Base-by-base conservation (phyloP, 805 yeast species). In the Naumovozyma castellii region DNA sequence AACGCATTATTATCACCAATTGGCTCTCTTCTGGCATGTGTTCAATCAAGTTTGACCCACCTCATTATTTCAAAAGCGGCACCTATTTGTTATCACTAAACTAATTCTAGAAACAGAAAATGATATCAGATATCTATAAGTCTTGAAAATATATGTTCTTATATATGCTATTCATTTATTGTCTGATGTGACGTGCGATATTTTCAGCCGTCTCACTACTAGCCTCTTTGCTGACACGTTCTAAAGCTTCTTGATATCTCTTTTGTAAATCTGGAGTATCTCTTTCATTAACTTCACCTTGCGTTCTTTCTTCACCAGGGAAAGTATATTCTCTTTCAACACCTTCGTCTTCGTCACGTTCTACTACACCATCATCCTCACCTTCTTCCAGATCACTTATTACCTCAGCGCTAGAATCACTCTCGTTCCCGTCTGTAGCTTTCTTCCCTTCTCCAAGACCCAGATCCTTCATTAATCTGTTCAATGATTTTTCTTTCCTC, bases 381-480 rank as follows among this genome's bases (percentile, higher is more conserved):
- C 62, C 65, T 46, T 62, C 71, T 46, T 68, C 71, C 12, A 56
- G 31, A 39, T 62, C 61, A 45, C 69, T 65, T 45, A 75, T 73
- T 5, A 68, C 69, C 45, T 77, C 83, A 0, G 76, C 75, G 14
- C 75, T 49, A 3, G 73, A 73, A 42, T 77, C 75, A 31, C 35
- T 31, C 13, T 68, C 73, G 3, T 46, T 44, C 16, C 51, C 49
- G 34, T 57, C 47, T 32, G 50, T 41, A 3, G 40, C 42, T 35
- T 46, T 29, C 5, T 38, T 40, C 27, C 49, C 51, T 30, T 65
- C 75, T 34, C 70, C 65, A 34, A 87, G 14, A 13, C 94, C 95
- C 53, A 92, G 67, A 60, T 92, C 99, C 45, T 80, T 80, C 85
- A 92, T 84, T 49, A 92, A 67, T 46, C 78, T 72, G 35, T 73